Percentiles rank a stretch among this genome's conserved stretches.
Conservation (phyloP, 306 rosid species). For the Vigna nakashimae region DNA sequence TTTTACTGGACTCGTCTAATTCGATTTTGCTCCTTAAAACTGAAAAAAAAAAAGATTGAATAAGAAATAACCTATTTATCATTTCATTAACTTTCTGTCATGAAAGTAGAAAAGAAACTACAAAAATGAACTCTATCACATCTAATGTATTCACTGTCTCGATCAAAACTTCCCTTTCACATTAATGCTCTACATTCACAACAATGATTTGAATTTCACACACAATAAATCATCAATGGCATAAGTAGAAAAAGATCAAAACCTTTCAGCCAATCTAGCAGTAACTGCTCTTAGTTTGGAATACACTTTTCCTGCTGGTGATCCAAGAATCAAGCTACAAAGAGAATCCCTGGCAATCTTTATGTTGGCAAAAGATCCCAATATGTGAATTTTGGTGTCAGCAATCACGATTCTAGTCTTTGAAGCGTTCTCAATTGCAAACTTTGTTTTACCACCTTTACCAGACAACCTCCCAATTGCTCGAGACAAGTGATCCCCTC, state of each 20-base stretch:
- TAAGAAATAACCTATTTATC: no score
- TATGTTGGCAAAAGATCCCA: constrained; percentile 85
- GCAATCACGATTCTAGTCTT: constrained; percentile 91
- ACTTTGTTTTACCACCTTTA: constrained; percentile 88
- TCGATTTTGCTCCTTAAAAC: no score
- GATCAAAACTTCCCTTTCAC: no score
- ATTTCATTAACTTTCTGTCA: no score
- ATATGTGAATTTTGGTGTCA: constrained; percentile 82
- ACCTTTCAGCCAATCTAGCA: constrained; percentile 82
- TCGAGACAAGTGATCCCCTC: constrained; percentile 88
- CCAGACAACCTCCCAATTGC: constrained; percentile 90
- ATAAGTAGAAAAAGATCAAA: constrained; percentile 50
- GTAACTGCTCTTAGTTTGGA: constrained; percentile 83
- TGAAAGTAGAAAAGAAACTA: no score
- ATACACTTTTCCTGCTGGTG: constrained; percentile 87
- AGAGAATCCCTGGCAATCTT: constrained; percentile 86
- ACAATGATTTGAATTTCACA: no score
- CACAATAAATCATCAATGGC: background rate
- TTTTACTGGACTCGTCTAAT: no score
- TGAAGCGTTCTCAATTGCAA: constrained; percentile 84
- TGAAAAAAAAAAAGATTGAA: no score
- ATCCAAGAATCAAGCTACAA: constrained; percentile 83
- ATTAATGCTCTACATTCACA: no score
- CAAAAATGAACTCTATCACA: no score
- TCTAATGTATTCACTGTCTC: no score